Evolutionary conservation across 106 monocot genomes (phyloP).

Genomic region (Platanthera guangdongensis): DNA sequence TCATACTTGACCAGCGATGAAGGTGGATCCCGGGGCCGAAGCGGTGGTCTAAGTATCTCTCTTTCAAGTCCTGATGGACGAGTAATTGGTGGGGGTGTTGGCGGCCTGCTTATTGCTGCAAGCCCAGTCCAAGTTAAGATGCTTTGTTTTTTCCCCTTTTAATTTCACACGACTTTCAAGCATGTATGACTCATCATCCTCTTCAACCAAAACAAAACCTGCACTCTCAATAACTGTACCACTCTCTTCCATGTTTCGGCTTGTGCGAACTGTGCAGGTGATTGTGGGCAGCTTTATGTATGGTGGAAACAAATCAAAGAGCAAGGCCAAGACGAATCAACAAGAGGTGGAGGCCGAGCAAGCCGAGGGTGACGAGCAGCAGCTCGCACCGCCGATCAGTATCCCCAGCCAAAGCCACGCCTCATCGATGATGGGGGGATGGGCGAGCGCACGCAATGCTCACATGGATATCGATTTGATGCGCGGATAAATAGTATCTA

Average conservation of each 20-base stretch:
- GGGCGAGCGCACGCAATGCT: slow-evolving; percentile 33
- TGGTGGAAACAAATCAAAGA: slow-evolving; percentile 49
- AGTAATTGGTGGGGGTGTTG: slow-evolving; percentile 19
- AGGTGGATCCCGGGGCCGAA: slow-evolving; percentile 32
- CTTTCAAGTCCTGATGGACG: slow-evolving; percentile 17
- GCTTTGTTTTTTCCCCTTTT: slow-evolving; percentile 21
- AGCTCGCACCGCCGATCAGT: neutral
- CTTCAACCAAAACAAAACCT: slow-evolving; percentile 17
- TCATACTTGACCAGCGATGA: slow-evolving; percentile 27
- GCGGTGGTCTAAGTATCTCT: slow-evolving; percentile 23
- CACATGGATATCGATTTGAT: slow-evolving; percentile 56
- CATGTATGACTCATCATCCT: slow-evolving; percentile 21
- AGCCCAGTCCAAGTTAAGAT: slow-evolving; percentile 18
- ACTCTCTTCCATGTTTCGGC: neutral
- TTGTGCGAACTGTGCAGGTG: slow-evolving; percentile 31
- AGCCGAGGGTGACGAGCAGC: slow-evolving; percentile 9
- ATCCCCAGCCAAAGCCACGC: slow-evolving; percentile 18
- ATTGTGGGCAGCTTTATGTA: slow-evolving; percentile 74
- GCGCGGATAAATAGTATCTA: slow-evolving; percentile 15
- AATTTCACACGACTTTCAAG: slow-evolving; percentile 29
- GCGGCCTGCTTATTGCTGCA: slow-evolving; percentile 10
- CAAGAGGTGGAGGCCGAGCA: slow-evolving; percentile 14
- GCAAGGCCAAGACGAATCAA: slow-evolving; percentile 16
- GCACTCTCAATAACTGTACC: neutral
- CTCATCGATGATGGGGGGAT: slow-evolving; percentile 20